Evolutionary conservation across 352 stramenopile species (phyloP), one percentile per base, ranked within the genome.

Genomic region (Globisporangium paroecandrum): DNA sequence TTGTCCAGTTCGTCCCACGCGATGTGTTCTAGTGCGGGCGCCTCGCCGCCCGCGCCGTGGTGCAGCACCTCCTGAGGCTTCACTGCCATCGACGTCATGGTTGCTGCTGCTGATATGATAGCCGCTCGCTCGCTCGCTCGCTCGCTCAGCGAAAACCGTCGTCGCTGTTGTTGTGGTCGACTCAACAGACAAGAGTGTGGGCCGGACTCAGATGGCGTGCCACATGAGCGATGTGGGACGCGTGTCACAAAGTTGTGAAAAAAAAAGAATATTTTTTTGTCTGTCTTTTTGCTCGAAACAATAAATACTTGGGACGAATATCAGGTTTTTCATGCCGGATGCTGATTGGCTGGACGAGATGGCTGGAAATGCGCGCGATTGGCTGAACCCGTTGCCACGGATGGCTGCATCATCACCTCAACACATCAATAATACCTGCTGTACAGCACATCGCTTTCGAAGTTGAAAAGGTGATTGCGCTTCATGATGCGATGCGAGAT

Each of bases 1-100:
- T 95, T 95, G 77, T 97, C 85, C 41, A 96, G 86, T 68, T 96
- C 87, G 69, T 96, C 89, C 89, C 89, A 96, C n/a, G 83, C 81
- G 62, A 94, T 96, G 73, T 94, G 84, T 69, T 93, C 79, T n/a
- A 87, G 71, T 56, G 61, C 57, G 24, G 79, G 70, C 43, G 66
- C 29, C 10, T 27, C 25, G 62, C 15, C 22, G 60, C 22, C 25
- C 7, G 55, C 46, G 43, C 27, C 56, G 41, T 38, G 64, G 15
- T 24, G 43, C 43, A 41, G 29, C n/a, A 51, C 27, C 22, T 64
- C 41, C 25, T 54, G 41, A n/a, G 27, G n/a, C 46, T 27, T 58
- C 22, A 27, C 32, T 8, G 34, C 27, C 60, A 58, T 59, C 43
- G 29, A 57, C 27, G 32, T 56, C 56, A 47, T 47, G 47, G 20